Evolutionary conservation across 768 basidiomycete species (phyloP), one percentile per base, ranked within the genome.

Genomic region (Collybiopsis confluens): DNA sequence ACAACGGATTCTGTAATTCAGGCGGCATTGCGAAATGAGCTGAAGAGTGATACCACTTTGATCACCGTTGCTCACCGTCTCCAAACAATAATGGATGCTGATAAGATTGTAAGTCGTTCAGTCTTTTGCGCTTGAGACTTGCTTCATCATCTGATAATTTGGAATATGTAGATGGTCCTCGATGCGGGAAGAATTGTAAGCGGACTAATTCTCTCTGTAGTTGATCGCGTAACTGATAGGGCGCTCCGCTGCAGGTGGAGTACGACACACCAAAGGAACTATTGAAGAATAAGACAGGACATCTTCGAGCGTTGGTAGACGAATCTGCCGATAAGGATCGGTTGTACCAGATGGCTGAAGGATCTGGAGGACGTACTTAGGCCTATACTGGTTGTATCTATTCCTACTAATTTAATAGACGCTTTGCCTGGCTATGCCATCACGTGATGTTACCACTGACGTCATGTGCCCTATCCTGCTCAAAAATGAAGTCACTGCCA

Each of bases 1-100:
- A 80, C 77, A 41, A 86, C 86, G 36, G 86, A 88, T 52, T 71
- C 79, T 21, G 83, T 84, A 64, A 88, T 88, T 55, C 86, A 88
- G 60, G 68, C 74, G 44, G 83, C 85, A 3, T 82, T 88, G 42
- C 69, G 83, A 15, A 75, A 78, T 47, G 83, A 88, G 58, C 85
- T 88, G 62, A 73, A 71, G 20, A 70, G 77, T 35, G 80, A 78
- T 33, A 68, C 83, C 16, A 78, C 78, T 0, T 62, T 85, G 26
- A 64, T 86, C 52, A 82, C 80, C 60, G 73, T 81, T 36, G 78
- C 79, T 0, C 78, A 80, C 57, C 70, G 83, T 36, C 64, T 85
- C 50, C 69, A 74, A 56, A 83, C 82, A 3, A 77, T 85, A 52
- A 81, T 83, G 37, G 81, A 88, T 65, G 77, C 85, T 55, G 78